phyloP scores from a whole-genome alignment of 202 grass and related monocot genomes.

The Setaria viridis region DNA sequence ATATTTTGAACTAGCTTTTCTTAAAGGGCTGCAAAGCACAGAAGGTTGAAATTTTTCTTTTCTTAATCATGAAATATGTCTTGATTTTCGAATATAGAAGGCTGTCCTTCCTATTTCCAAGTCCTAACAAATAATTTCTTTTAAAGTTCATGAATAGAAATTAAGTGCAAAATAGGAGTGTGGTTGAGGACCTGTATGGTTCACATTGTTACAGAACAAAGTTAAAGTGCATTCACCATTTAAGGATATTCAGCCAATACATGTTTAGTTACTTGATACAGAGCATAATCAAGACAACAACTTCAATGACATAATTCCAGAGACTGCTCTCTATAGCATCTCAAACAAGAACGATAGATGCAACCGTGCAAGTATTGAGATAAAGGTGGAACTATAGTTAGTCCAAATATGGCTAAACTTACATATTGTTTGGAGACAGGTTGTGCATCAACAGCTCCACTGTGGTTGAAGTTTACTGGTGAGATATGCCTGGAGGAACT shows the following conservation, averaged over 20 bases:
- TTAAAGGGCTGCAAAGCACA: slow-evolving; percentile 21
- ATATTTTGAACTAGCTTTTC: slow-evolving; percentile 3
- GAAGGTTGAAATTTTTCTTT: not conserved
- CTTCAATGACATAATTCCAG: not conserved
- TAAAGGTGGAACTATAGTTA: slow-evolving; percentile 20
- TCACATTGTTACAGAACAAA: not conserved
- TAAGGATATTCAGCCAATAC: not conserved
- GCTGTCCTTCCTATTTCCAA: not conserved
- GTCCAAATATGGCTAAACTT: slow-evolving; percentile 43
- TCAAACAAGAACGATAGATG: slow-evolving; percentile 10
- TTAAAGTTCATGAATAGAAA: slow-evolving; percentile 17
- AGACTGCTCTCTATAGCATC: slow-evolving; percentile 4
- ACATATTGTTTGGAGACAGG: slow-evolving; percentile 58
- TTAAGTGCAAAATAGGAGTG: slow-evolving; percentile 12
- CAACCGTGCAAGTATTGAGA: not conserved
- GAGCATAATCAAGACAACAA: slow-evolving; percentile 9
- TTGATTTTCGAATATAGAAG: slow-evolving; percentile 10
- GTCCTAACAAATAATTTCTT: not conserved
- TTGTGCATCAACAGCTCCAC: slow-evolving; percentile 50
- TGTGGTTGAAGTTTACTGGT: slow-evolving; percentile 28
- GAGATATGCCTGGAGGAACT: slow-evolving; percentile 24
- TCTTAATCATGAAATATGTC: slow-evolving; percentile 15
- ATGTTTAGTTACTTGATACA: slow-evolving; percentile 21
- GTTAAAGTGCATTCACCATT: slow-evolving; percentile 17
- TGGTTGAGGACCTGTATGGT: not conserved